Evolutionary conservation across 2,329 filamentous ascomycete genomes (phyloP), one percentile per base, ranked within the genome.

Genomic region (Zasmidium cellare): DNA sequence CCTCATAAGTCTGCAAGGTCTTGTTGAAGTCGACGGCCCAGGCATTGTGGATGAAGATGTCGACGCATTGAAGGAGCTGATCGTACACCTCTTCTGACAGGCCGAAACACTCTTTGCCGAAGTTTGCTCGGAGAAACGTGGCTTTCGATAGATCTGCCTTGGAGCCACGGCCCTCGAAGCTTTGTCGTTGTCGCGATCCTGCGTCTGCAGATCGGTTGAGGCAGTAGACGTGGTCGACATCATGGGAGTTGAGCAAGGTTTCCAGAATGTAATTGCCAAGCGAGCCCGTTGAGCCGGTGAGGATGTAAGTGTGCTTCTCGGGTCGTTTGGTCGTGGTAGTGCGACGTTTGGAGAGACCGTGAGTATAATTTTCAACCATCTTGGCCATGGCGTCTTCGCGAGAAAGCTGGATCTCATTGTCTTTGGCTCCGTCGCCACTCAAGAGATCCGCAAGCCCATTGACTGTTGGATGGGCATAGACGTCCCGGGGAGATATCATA

Each of bases 11-110:
- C 3, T 66, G 62, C 14, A 74, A 64, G 1, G 65, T 61, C 49
- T 66, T 66, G 62, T 75, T 75, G 68, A 75, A 74, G 59, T 74
- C 66, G n/a, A 76, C 72, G 2, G 71, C 66, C 74, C 74, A 76
- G 1, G 73, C 73, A 51, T 72, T 74, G 66, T 76, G 73, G 38
- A 74, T 68, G 57, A 74, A 62, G 41, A 66, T 51, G 28, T 68
- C 69, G n/a, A 69, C 64, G 1, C 44, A 53, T 22, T 56, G 31
- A 9, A 66, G 55, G 14, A 73, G 49, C 9, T 61, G 51, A 6
- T 57, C 41, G 57, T 71, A 71, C 1, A 62, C 56, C 3, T 57
- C n/a, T 2, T 53, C 38, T 14, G 55, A 31, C 9, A 74, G 66
- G 3, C 67, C 71, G 12, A 73, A 65, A 2, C 58, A 55, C 2